Conservation (phyloP, 306 rosid species). For the Luffa aegyptiaca region DNA sequence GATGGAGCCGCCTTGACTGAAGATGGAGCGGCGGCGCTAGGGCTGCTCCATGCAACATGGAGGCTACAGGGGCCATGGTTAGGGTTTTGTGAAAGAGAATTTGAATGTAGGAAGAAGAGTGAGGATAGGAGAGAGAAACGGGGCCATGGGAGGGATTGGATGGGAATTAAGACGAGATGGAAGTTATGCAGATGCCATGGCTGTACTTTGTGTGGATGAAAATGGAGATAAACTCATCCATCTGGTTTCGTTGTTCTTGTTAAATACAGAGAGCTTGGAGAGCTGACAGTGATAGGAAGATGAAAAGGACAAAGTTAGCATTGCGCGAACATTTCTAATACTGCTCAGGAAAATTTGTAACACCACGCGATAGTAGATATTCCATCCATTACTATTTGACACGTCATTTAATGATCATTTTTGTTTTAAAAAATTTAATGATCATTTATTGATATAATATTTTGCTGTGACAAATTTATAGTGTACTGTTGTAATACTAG, state of each 20-base stretch:
- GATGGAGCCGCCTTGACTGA: conserved; percentile 10
- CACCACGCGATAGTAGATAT: too few species aligned
- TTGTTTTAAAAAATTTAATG: too few species aligned
- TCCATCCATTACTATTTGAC: too few species aligned
- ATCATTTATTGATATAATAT: too few species aligned
- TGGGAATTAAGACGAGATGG: conserved; percentile 6
- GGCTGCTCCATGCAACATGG: conserved; percentile 30
- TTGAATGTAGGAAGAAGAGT: background rate
- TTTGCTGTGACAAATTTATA: too few species aligned
- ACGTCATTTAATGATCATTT: too few species aligned
- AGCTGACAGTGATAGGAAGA: background rate
- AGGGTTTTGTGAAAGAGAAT: background rate
- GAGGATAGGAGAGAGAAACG: background rate
- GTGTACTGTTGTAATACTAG: too few species aligned
- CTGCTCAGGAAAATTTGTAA: too few species aligned
- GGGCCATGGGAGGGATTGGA: background rate
- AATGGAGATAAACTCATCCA: conserved; percentile 50
- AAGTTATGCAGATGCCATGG: background rate
- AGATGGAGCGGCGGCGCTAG: conserved; percentile 22
- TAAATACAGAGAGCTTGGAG: background rate
- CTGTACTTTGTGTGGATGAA: conserved; percentile 48
- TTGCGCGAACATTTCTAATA: too few species aligned
- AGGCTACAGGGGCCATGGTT: conserved; percentile 42
- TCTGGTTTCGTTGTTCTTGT: background rate
- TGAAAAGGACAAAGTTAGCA: too few species aligned